Evolutionary conservation across 345 rosid species (phyloP), one percentile per base, ranked within the genome.

Genomic region (Triadica sebifera): DNA sequence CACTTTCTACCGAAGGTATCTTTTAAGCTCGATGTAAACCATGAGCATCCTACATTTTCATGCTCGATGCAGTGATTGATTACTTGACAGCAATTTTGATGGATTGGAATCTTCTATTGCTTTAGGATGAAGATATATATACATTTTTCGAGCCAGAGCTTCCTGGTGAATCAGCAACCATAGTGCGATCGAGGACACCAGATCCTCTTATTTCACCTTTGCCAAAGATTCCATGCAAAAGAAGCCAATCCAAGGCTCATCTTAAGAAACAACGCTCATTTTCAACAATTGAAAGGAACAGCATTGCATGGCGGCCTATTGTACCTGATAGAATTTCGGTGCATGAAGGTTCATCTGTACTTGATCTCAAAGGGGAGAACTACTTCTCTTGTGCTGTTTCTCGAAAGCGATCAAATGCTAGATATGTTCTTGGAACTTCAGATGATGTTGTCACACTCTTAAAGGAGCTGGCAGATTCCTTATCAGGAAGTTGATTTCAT

Each of bases 351-450:
- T 86, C 82, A 66, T 86, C 87, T n/a, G 87, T 86, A 3, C 87
- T 88, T 52, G 88, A 88, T 67, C 86, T 88, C 51, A 81, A 77
- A 67, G 84, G 81, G 4, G 89, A 83, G 61, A 82, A 86, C 58
- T 88, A 86, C 81, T 88, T 88, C 79, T 86, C 91, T 19, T 88
- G 91, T 62, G 75, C 87, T n/a, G 88, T 88, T 45, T 76, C 84
- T 9, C 67, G 84, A 56, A 84, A 88, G 77, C 83, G 82, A 71
- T 84, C 91, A 1, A 81, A 65, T 25, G 88, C 91, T 25, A 70
- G 91, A 17, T 84, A 88, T 73, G 73, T 81, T 46, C 87, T 88
- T 46, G 72, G 82, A 46, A 81, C 87, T 19, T 73, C 87, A 7
- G 75, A 76, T 62, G 87, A 83, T 56, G 89, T 86, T 69, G 87